phyloP scores from a whole-genome alignment of 805 yeast genomes.

The Metschnikowia similis region DNA sequence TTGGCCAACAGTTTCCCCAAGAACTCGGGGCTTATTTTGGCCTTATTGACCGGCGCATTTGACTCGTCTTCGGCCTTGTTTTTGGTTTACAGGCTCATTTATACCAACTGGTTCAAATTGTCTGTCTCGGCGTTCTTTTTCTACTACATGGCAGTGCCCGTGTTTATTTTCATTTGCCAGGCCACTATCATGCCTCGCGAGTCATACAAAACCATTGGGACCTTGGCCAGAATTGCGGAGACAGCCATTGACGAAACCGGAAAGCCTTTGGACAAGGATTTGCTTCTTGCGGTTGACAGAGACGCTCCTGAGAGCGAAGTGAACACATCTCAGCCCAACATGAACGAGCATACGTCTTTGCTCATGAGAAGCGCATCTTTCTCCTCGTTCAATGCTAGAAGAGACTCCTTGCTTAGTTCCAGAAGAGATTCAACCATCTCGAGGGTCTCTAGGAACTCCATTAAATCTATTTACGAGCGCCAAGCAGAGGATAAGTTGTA shows the following conservation, averaged over 20 bases:
- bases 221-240: conserved; percentile 62
- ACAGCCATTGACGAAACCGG: conserved; percentile 75
- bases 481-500: conserved; percentile 56
- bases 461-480: conserved; percentile 62
- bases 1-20: conserved; percentile 83
- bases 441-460: conserved; percentile 35
- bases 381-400: conserved; percentile 16
- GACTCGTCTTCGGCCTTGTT: conserved; percentile 91
- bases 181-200: conserved; percentile 73
- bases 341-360: conserved; percentile 39
- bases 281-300: conserved; percentile 34
- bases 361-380: conserved; percentile 32
- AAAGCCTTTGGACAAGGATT: conserved; percentile 47
- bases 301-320: conserved; percentile 27
- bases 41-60: conserved; percentile 87
- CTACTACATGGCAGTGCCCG: conserved; percentile 67
- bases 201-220: conserved; percentile 68
- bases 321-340: conserved; percentile 29
- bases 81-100: conserved; percentile 63
- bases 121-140: conserved; percentile 59
- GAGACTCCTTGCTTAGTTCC: conserved; percentile 21
- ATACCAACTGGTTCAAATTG: conserved; percentile 41
- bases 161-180: conserved; percentile 72
- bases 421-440: conserved; percentile 35
- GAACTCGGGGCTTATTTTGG: conserved; percentile 75